phyloP scores from a whole-genome alignment of 129 eudicot genomes.

The Logfia minima region DNA sequence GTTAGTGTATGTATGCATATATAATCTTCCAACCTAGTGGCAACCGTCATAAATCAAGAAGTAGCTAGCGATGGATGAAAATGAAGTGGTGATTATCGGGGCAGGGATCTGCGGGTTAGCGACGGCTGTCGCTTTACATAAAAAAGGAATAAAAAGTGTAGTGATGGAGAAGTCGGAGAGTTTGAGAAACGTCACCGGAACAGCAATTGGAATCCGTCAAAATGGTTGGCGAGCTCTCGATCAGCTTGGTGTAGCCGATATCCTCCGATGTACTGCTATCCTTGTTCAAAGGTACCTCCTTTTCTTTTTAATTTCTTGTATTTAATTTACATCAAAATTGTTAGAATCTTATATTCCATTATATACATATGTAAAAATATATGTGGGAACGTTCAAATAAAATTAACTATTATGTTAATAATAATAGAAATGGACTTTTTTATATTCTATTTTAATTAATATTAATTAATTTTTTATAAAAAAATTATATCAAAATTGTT shows the following conservation, averaged over 20 bases:
- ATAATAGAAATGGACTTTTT: too few species aligned
- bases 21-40: not conserved
- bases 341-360: too few species aligned
- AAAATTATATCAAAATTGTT: too few species aligned
- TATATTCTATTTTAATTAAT: too few species aligned
- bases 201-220: constrained; percentile 37
- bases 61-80: not conserved
- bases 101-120: constrained; percentile 62
- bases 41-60: too few species aligned
- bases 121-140: constrained; percentile 59
- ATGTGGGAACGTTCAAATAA: too few species aligned
- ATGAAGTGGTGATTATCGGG: constrained; percentile 48
- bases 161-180: constrained; percentile 47
- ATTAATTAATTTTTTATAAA: too few species aligned
- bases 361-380: too few species aligned
- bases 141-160: constrained; percentile 45
- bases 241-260: constrained; percentile 49
- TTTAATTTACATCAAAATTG: too few species aligned
- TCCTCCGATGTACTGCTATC: constrained; percentile 37
- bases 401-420: too few species aligned
- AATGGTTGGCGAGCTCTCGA: constrained; percentile 63
- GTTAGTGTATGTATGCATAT: not conserved
- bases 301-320: not conserved
- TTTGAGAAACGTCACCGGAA: constrained; percentile 36
- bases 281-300: constrained; percentile 31